phyloP scores from a whole-genome alignment of 495 filamentous ascomycete genomes.

The Hamigera avellanea region DNA sequence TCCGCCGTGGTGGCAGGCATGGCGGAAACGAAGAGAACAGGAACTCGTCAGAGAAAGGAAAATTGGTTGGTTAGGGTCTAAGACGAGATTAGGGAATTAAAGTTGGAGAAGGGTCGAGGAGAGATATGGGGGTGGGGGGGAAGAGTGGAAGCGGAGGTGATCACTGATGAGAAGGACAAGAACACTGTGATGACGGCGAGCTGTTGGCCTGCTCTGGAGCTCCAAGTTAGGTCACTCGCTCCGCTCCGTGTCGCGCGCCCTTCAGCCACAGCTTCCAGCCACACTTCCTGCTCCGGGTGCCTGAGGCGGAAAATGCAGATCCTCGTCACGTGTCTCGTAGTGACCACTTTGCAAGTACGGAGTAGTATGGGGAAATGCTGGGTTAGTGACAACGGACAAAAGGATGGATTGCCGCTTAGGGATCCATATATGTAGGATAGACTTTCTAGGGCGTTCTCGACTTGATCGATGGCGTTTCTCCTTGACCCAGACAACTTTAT shows the following conservation, averaged over 20 bases:
- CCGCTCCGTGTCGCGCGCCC: not conserved
- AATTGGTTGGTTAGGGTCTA: not conserved
- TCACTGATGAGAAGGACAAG: slow-evolving; percentile 1
- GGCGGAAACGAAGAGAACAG: slow-evolving; percentile 16
- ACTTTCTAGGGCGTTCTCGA: too few species aligned
- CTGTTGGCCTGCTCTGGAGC: slow-evolving; percentile 1
- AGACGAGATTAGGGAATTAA: too few species aligned
- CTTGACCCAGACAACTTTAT: too few species aligned
- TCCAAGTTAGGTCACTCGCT: not conserved
- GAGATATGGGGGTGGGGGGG: slow-evolving; percentile 1
- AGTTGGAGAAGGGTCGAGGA: slow-evolving; percentile 1
- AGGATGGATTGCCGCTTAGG: too few species aligned
- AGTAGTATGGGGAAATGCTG: too few species aligned
- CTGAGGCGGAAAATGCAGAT: slow-evolving; percentile 1
- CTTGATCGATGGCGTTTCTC: too few species aligned
- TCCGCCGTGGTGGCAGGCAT: slow-evolving; percentile 96
- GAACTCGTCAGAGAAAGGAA: slow-evolving; percentile 5
- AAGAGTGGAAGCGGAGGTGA: slow-evolving; percentile 2
- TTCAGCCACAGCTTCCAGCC: not conserved
- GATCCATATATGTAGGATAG: too few species aligned
- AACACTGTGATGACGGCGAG: slow-evolving; percentile 7
- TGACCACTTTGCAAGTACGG: too few species aligned
- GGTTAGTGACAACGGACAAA: too few species aligned
- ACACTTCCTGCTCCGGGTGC: not conserved
- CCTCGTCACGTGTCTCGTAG: too few species aligned